A percentile compares a stretch with the other conserved stretches of the same genome.
phyloP scores from a whole-genome alignment of 179 eudicot genomes.

The Heliamphora pulchella region DNA sequence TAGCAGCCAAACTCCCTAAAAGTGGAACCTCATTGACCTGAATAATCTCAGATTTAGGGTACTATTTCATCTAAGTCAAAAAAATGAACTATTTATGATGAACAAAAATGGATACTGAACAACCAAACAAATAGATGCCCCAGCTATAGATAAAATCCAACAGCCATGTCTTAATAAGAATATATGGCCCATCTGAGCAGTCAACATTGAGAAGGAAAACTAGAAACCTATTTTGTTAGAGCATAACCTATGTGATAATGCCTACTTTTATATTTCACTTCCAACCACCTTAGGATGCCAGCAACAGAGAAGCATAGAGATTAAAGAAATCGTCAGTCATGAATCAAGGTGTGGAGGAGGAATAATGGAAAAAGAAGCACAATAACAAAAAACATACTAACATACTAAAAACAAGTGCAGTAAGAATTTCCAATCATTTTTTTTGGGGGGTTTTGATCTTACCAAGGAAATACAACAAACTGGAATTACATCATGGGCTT shows the following conservation, averaged over 20 bases:
- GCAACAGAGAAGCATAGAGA: conserved; percentile 3
- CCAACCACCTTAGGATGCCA: background rate
- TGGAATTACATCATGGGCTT: conserved; percentile 43
- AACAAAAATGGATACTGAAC: background rate
- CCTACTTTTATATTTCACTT: too few species aligned
- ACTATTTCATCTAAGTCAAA: too few species aligned
- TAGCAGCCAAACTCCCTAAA: too few species aligned
- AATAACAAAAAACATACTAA: background rate
- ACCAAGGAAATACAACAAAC: conserved; percentile 76
- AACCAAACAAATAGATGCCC: background rate
- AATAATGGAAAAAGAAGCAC: background rate
- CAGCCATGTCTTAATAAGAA: background rate
- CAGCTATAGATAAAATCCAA: background rate
- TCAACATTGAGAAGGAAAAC: background rate
- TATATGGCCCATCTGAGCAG: background rate
- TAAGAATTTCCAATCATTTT: background rate
- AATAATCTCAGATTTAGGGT: too few species aligned
- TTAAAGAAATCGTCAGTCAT: background rate
- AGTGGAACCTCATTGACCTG: too few species aligned
- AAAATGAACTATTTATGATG: too few species aligned
- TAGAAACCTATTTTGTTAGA: background rate
- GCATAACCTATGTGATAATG: background rate
- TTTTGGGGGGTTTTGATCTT: conserved; percentile 19
- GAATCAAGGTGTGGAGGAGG: background rate
- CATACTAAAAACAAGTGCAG: background rate